Base-by-base conservation (phyloP, 2,329 filamentous ascomycete genomes). In the Coleophoma cylindrospora region DNA sequence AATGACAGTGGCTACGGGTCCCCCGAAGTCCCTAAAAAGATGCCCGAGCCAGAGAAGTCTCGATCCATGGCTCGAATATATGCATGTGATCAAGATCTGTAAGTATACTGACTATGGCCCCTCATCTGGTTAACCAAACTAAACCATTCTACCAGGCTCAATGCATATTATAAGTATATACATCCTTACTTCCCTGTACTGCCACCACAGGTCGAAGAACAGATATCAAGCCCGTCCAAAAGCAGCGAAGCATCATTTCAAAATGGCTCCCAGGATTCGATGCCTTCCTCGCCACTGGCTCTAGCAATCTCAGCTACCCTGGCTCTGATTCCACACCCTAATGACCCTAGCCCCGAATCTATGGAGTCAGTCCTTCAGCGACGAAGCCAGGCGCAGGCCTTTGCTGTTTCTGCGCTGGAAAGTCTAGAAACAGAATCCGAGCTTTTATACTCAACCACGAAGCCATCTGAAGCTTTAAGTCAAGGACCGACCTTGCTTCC, bases 91-190 rank as follows among this genome's bases (percentile, higher is more conserved):
- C 54, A 59, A 34, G 60, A 61, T 47, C 61, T 62, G 61, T 61
- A 48, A 55, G 55, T 38, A n/a, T 4, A 38, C 12, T 38, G 36
- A 38, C 7, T 5, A 10, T 3, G 6, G 7, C 27, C 27, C 27
- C 27, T 27, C 7, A 10, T 10, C 9, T 27, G 27, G 27, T 27
- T 6, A 27, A 27, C 27, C 27, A 27, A 27, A 27, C 27, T 27
- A 27, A 27, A 6, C 7, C 7, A 5, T 7, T 13, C 6, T 43
- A 17, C 7, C 15, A 73, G 70, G 47, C 62, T 77, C 17, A 70
- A 75, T 50, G 75, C 73, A 4, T 78, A 78, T 57, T 78, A 78
- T 53, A 68, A 73, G 49, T 78, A 71, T 67, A 73, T 77, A 49
- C 75, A 78, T 52, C 69, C 73, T 1, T 77, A 69, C 51, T 71